Conservation (phyloP, 306 rosid species). For the Hippophae gyantsensis region DNA sequence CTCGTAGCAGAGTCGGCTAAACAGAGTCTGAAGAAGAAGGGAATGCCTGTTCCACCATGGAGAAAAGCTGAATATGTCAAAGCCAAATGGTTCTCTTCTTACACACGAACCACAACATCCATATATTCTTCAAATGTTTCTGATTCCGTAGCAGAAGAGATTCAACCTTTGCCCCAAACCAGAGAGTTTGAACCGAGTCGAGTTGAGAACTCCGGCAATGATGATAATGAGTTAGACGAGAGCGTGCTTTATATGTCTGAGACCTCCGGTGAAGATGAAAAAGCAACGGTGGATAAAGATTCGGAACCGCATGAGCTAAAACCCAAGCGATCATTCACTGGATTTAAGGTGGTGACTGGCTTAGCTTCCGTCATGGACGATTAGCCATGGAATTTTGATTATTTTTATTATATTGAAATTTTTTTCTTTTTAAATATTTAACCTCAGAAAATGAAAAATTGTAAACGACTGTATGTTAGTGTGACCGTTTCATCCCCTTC, state of each 20-base stretch:
- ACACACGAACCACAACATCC: slow-evolving; percentile 19
- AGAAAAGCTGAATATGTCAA: slow-evolving; percentile 55
- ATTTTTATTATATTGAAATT: background rate
- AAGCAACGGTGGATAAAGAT: slow-evolving; percentile 15
- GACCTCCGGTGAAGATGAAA: slow-evolving; percentile 19
- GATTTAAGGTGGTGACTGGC: slow-evolving; percentile 44
- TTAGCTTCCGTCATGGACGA: slow-evolving; percentile 47
- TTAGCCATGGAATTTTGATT: slow-evolving; percentile 43
- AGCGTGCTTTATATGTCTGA: slow-evolving; percentile 12
- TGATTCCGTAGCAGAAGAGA: background rate
- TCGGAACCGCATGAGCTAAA: slow-evolving; percentile 49
- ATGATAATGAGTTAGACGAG: slow-evolving; percentile 16
- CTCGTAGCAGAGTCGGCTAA: slow-evolving; percentile 67
- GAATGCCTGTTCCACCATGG: slow-evolving; percentile 79
- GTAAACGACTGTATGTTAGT: too few relatives aligned
- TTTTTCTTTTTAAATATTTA: too few relatives aligned
- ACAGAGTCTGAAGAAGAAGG: slow-evolving; percentile 71
- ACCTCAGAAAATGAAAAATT: too few relatives aligned
- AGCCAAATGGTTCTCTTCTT: slow-evolving; percentile 66
- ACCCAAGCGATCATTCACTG: slow-evolving; percentile 28
- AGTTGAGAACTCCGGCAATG: background rate
- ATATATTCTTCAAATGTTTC: background rate
- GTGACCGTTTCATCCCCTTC: too few relatives aligned
- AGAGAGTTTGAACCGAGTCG: slow-evolving; percentile 6
- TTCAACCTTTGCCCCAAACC: slow-evolving; percentile 3